phyloP scores from a whole-genome alignment of 2,329 filamentous ascomycete genomes.

The Ceratocystiopsis sp. region DNA sequence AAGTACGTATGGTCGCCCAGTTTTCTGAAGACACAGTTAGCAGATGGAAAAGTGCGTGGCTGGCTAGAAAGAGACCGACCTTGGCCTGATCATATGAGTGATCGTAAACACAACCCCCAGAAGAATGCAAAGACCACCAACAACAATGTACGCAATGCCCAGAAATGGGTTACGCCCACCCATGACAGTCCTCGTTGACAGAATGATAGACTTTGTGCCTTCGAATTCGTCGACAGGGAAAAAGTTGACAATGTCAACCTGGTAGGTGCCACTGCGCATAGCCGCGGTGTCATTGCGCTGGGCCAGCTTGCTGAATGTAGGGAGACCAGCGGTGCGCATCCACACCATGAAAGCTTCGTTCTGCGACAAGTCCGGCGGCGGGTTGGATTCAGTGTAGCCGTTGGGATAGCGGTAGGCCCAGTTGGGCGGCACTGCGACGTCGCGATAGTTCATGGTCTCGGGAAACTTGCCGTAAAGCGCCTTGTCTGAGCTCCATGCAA shows the following conservation, averaged over 20 bases:
- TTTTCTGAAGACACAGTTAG: constrained; percentile 45
- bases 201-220: constrained; percentile 76
- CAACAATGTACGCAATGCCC: constrained; percentile 87
- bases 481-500: constrained; percentile 75
- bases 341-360: constrained; percentile 89
- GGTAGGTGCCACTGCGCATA: constrained; percentile 58
- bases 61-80: constrained; percentile 32
- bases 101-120: constrained; percentile 78
- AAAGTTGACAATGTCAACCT: constrained; percentile 57
- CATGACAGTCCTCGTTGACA: constrained; percentile 82
- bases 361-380: constrained; percentile 53
- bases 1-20: constrained; percentile 95
- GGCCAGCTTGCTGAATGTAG: constrained; percentile 86
- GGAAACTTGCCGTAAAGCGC: constrained; percentile 48
- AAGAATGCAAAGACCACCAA: constrained; percentile 82
- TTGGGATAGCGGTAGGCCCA: constrained; percentile 58
- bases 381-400: constrained; percentile 46
- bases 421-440: constrained; percentile 72
- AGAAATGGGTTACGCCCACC: constrained; percentile 91
- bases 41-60: background rate
- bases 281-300: constrained; percentile 56
- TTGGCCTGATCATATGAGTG: constrained; percentile 79
- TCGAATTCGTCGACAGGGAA: constrained; percentile 66
- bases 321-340: constrained; percentile 94
- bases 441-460: constrained; percentile 43